These are phyloP conservation scores for Neolecta irregularis DNA, from an alignment of 1,139 yeast genomes.

Conservation along the genomic window DNA sequence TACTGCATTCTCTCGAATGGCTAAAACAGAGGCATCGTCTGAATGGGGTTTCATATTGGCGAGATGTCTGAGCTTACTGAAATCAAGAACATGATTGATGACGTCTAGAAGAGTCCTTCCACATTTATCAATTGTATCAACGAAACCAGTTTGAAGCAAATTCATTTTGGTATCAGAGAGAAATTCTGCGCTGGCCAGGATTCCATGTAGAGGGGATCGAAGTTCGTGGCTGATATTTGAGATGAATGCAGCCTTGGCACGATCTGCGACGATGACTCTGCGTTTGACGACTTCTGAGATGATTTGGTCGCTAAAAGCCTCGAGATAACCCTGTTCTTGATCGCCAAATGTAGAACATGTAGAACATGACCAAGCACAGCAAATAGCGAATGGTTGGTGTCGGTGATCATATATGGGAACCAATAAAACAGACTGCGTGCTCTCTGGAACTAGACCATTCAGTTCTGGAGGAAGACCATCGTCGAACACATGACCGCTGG, in stretches of 20 bases:
- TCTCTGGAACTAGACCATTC: too few relatives aligned
- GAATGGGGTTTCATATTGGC: background rate
- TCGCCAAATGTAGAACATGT: too few relatives aligned
- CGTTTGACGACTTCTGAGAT: constrained; percentile 7
- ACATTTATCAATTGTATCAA: constrained; percentile 10
- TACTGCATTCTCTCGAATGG: constrained; percentile 2
- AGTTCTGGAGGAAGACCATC: too few relatives aligned
- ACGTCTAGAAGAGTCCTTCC: constrained; percentile 9
- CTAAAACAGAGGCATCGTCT: too few relatives aligned
- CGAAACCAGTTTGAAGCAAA: constrained; percentile 5
- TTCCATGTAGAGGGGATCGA: constrained; percentile 9
- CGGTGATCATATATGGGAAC: too few relatives aligned
- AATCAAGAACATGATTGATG: constrained; percentile 9
- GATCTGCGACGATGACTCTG: constrained; percentile 5
- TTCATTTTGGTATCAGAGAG: constrained; percentile 5
- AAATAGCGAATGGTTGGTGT: too few relatives aligned
- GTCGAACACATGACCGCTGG: too few relatives aligned
- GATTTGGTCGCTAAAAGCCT: constrained; percentile 6
- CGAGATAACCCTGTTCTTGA: too few relatives aligned
- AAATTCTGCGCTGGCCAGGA: constrained; percentile 11
- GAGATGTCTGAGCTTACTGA: constrained; percentile 5
- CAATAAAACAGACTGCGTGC: too few relatives aligned
- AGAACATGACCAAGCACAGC: too few relatives aligned
- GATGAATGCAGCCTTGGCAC: constrained; percentile 7
- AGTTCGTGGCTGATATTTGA: constrained; percentile 10